Evolutionary conservation across 805 yeast genomes (phyloP).

Genomic region (Hermanozyma aechmeae): DNA sequence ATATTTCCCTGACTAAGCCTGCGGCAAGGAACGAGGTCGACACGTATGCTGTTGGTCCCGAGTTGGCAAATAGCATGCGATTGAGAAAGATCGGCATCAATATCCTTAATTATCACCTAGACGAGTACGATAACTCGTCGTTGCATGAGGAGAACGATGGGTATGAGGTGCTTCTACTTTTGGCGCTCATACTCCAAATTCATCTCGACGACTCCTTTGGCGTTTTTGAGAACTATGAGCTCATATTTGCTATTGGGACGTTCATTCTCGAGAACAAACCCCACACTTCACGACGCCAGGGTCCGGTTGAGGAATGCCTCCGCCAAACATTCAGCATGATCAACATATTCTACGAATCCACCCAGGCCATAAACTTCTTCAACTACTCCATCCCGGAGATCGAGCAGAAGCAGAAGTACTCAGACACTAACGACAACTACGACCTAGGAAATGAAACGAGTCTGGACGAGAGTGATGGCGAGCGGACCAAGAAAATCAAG

Average conservation of each 20-base stretch:
- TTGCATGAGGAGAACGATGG: conserved; percentile 11
- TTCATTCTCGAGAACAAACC: conserved; percentile 14
- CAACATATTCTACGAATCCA: conserved; percentile 34
- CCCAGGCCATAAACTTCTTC: conserved; percentile 38
- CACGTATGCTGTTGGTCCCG: conserved; percentile 12
- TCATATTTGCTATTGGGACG: conserved; percentile 33
- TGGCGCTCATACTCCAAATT: conserved; percentile 28
- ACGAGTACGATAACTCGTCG: conserved; percentile 26
- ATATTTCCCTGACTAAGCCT: conserved; percentile 2
- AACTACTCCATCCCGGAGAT: conserved; percentile 33
- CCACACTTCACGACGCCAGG: conserved; percentile 2
- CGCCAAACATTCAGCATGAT: conserved; percentile 21
- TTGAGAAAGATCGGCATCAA: conserved; percentile 26
- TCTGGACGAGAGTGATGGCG: conserved; percentile 4
- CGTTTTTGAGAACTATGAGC: conserved; percentile 33
- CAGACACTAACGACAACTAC: conserved; percentile 32
- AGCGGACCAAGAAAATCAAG: conserved; percentile 2
- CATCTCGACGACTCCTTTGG: conserved; percentile 29
- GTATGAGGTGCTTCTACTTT: conserved; percentile 23
- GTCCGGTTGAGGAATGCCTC: conserved; percentile 13
- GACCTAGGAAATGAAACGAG: conserved; percentile 14
- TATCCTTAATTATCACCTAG: conserved; percentile 30
- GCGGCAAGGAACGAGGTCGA: conserved; percentile 8
- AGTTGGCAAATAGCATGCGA: conserved; percentile 20
- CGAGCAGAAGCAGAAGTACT: conserved; percentile 31